phyloP scores from a whole-genome alignment of 768 basidiomycete species.

The Leccinum arenicola region DNA sequence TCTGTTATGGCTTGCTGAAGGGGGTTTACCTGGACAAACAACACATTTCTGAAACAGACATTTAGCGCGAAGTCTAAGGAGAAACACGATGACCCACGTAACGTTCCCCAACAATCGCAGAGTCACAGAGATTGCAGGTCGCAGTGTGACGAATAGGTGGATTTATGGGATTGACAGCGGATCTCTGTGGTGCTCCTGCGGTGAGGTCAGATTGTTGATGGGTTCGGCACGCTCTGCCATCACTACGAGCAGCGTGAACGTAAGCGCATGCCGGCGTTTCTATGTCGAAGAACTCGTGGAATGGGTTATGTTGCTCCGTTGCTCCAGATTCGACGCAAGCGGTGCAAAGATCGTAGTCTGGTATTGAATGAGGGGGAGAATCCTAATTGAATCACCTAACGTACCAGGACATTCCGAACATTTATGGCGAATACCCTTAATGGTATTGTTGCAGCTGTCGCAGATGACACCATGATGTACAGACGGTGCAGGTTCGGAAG shows the following conservation, averaged over 20 bases:
- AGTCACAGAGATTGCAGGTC: constrained; percentile 76
- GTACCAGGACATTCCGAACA: constrained; percentile 74
- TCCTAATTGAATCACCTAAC: constrained; percentile 12
- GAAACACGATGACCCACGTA: constrained; percentile 51
- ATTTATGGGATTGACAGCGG: not conserved
- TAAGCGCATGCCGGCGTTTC: constrained; percentile 60
- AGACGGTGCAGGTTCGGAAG: not conserved
- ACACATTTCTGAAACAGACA: constrained; percentile 65
- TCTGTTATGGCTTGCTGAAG: not conserved
- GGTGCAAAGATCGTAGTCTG: constrained; percentile 75
- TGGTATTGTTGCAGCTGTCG: constrained; percentile 54
- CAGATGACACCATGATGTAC: constrained; percentile 62
- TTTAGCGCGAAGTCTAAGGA: constrained; percentile 5
- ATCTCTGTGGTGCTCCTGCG: not conserved
- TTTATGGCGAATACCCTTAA: constrained; percentile 73
- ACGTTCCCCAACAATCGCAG: constrained; percentile 63
- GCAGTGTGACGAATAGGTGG: constrained; percentile 54
- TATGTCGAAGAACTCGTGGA: constrained; percentile 73
- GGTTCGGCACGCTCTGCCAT: constrained; percentile 29
- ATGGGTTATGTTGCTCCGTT: constrained; percentile 53
- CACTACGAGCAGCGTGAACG: constrained; percentile 54
- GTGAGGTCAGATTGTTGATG: not conserved
- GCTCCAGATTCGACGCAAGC: constrained; percentile 48
- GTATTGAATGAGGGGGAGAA: constrained; percentile 1
- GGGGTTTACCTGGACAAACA: constrained; percentile 50